These are phyloP conservation scores for Lizanozyma gosingica DNA, from an alignment of 1,139 yeast genomes.

Conservation along the genomic window DNA sequence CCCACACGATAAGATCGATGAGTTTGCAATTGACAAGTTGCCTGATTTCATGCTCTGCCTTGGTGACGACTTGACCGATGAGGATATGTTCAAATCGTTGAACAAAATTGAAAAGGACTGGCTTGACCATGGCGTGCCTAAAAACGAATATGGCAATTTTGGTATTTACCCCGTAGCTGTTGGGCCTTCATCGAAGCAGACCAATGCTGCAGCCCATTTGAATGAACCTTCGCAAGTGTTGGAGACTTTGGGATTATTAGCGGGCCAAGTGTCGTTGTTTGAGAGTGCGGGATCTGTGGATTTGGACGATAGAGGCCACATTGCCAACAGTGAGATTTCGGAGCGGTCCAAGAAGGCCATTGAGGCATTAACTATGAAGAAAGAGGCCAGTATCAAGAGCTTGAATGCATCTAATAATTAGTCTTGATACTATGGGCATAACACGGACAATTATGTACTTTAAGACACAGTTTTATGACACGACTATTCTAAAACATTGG, in stretches of 20 bases:
- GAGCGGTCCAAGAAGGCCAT: conserved; percentile 31
- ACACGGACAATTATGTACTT: too few species aligned
- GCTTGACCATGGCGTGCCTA: conserved; percentile 26
- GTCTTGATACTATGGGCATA: too few species aligned
- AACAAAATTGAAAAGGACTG: conserved; percentile 49
- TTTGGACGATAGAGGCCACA: conserved; percentile 68
- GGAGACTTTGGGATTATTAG: conserved; percentile 72
- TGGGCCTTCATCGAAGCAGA: conserved; percentile 87
- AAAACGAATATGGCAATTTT: conserved; percentile 39
- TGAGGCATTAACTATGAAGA: conserved; percentile 24
- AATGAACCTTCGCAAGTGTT: conserved; percentile 80
- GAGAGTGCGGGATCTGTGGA: conserved; percentile 72
- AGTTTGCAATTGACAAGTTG: conserved; percentile 36
- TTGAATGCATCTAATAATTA: neutral
- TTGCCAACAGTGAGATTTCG: conserved; percentile 38
- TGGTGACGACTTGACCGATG: conserved; percentile 96
- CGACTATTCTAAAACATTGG: too few species aligned
- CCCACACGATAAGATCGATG: conserved; percentile 15
- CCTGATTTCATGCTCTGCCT: conserved; percentile 84
- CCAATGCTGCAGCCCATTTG: conserved; percentile 83
- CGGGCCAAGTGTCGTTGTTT: conserved; percentile 67
- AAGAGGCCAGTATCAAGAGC: conserved; percentile 5
- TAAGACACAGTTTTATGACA: too few species aligned
- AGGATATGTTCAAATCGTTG: conserved; percentile 86
- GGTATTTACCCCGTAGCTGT: conserved; percentile 87